phyloP scores from a whole-genome alignment of 1,284 basidiomycete genomes.

The Xerocomus amazonicus region DNA sequence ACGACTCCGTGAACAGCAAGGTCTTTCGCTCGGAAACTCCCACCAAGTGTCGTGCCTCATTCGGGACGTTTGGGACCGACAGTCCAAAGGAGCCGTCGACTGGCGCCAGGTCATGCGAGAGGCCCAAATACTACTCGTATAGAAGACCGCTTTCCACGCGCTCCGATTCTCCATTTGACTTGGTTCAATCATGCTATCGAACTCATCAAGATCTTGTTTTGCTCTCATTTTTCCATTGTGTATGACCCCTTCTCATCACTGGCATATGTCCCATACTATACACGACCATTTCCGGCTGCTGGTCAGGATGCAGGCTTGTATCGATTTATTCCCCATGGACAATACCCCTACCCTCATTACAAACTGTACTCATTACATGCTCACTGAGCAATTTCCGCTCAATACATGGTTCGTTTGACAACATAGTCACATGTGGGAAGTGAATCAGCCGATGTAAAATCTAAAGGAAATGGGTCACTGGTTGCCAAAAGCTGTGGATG shows the following conservation, averaged over 20 bases:
- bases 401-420: not conserved
- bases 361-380: constrained; percentile 24
- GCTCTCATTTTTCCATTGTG: constrained; percentile 2
- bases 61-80: constrained; percentile 52
- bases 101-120: constrained; percentile 59
- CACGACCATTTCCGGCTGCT: constrained; percentile 19
- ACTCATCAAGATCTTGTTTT: not conserved
- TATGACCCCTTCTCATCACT: constrained; percentile 9
- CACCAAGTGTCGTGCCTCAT: constrained; percentile 54
- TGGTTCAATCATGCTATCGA: constrained; percentile 1
- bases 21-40: constrained; percentile 60
- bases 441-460: not conserved
- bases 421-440: constrained; percentile 27
- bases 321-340: constrained; percentile 21
- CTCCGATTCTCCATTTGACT: constrained; percentile 1
- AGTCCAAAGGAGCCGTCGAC: constrained; percentile 40
- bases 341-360: constrained; percentile 16
- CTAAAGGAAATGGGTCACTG: not conserved
- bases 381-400: not conserved
- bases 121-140: constrained; percentile 61
- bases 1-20: constrained; percentile 49
- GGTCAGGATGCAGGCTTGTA: constrained; percentile 24
- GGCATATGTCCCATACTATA: constrained; percentile 8
- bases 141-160: constrained; percentile 11
- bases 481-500: constrained; percentile 14